phyloP scores from a whole-genome alignment of 257 asterid species.

The Linaria vulgaris region DNA sequence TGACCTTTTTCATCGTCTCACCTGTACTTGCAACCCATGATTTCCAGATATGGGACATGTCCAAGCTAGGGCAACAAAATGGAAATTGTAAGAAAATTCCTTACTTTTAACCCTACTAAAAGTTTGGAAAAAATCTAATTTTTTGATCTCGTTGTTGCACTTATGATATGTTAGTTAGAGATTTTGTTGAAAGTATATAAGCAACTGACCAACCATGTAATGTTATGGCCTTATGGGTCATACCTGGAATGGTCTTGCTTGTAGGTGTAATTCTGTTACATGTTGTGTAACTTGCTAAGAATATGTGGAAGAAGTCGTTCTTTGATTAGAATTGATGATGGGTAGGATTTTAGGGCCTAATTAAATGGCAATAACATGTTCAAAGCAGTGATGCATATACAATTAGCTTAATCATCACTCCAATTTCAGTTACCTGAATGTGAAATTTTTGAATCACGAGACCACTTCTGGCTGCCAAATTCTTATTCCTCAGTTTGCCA shows the following conservation, averaged over 20 bases:
- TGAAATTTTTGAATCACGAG: not conserved
- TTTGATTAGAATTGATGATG: not conserved
- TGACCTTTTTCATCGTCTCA: slow-evolving; percentile 27
- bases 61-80: slow-evolving; percentile 86
- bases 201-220: not conserved
- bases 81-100: slow-evolving; percentile 50
- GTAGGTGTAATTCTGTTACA: not conserved
- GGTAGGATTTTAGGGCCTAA: not conserved
- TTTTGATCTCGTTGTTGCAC: not conserved
- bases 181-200: not conserved
- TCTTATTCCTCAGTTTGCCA: not conserved
- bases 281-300: not conserved
- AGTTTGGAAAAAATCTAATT: not conserved
- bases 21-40: slow-evolving; percentile 25
- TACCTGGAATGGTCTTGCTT: not conserved
- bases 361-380: not conserved
- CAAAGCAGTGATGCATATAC: not conserved
- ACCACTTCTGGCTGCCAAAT: not conserved
- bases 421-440: not conserved
- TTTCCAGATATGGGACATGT: slow-evolving; percentile 97
- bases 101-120: slow-evolving; percentile 14
- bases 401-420: not conserved
- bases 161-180: not conserved
- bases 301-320: not conserved
- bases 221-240: not conserved